Percentiles rank a stretch among this genome's conserved stretches.
phyloP scores from a whole-genome alignment of 176 grass and related monocot species.

The Ananas comosus region DNA sequence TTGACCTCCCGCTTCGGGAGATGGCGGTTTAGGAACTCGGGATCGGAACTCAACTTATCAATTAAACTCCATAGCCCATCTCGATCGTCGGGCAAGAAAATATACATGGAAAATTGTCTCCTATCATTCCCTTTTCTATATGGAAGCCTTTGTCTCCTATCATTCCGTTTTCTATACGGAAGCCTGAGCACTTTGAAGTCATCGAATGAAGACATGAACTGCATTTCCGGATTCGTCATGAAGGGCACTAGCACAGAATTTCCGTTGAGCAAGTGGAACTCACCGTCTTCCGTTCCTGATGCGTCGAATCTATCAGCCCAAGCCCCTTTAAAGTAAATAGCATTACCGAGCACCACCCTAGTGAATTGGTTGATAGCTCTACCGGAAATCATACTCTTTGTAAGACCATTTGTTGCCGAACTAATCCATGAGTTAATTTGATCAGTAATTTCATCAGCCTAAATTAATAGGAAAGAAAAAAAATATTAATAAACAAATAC shows the following conservation, averaged over 20 bases:
- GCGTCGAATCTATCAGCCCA: slow-evolving; percentile 52
- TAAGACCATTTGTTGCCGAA: slow-evolving; percentile 43
- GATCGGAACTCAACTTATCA: slow-evolving; percentile 30
- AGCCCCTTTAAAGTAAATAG: slow-evolving; percentile 72
- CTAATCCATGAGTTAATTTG: slow-evolving; percentile 51
- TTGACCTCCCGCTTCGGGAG: slow-evolving; percentile 1
- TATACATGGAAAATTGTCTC: slow-evolving; percentile 45
- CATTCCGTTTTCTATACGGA: slow-evolving; percentile 21
- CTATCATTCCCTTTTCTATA: slow-evolving; percentile 24
- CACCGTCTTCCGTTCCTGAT: slow-evolving; percentile 11
- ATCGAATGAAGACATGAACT: slow-evolving; percentile 27
- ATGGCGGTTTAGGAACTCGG: slow-evolving; percentile 21
- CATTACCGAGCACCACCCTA: slow-evolving; percentile 39
- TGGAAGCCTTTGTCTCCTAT: slow-evolving; percentile 8
- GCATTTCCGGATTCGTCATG: slow-evolving; percentile 35
- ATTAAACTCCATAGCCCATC: slow-evolving; percentile 31
- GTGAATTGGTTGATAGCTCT: slow-evolving; percentile 3
- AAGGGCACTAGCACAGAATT: slow-evolving; percentile 28
- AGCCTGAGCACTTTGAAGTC: slow-evolving; percentile 51
- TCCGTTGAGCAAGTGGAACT: slow-evolving; percentile 39
- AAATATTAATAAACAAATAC: no score
- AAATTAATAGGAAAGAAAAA: neutral
- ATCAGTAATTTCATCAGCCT: slow-evolving; percentile 34
- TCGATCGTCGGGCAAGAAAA: slow-evolving; percentile 39
- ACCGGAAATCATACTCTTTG: slow-evolving; percentile 38